Conservation (phyloP, 2,329 filamentous ascomycete species). For the Trichoderma guizhouense region DNA sequence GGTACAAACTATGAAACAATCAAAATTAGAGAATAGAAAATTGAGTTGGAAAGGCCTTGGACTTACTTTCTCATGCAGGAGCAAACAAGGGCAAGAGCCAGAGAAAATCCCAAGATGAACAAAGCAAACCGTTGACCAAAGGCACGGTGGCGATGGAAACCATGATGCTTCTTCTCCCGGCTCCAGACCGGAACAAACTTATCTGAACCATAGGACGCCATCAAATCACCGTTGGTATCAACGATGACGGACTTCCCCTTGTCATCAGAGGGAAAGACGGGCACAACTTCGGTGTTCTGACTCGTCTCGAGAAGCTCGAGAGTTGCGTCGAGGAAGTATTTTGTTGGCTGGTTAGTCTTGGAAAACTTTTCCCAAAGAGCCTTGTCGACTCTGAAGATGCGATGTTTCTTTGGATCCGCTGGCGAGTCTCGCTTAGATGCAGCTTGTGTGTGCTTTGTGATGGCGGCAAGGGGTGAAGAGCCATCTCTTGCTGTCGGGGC, state of each 20-base stretch:
- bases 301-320: slow-evolving; percentile 16
- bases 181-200: slow-evolving; percentile 16
- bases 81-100: slow-evolving; percentile 21
- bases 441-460: background rate
- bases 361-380: background rate
- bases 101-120: slow-evolving; percentile 20
- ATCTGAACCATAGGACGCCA: slow-evolving; percentile 14
- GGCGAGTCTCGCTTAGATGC: background rate
- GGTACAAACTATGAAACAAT: background rate
- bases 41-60: background rate
- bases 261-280: slow-evolving; percentile 19
- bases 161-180: background rate
- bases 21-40: background rate
- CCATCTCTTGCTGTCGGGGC: slow-evolving; percentile 2
- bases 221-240: slow-evolving; percentile 22
- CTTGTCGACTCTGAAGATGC: slow-evolving; percentile 17
- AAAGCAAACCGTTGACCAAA: slow-evolving; percentile 21
- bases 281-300: slow-evolving; percentile 3
- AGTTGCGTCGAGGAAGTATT: slow-evolving; percentile 15
- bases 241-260: slow-evolving; percentile 16
- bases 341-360: background rate
- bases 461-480: background rate
- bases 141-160: background rate
- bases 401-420: background rate
- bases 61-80: slow-evolving; percentile 23